Percentiles rank a stretch among this genome's conserved stretches.
Conservation (phyloP, 2,329 filamentous ascomycete genomes). For the Aureobasidium sp. region DNA sequence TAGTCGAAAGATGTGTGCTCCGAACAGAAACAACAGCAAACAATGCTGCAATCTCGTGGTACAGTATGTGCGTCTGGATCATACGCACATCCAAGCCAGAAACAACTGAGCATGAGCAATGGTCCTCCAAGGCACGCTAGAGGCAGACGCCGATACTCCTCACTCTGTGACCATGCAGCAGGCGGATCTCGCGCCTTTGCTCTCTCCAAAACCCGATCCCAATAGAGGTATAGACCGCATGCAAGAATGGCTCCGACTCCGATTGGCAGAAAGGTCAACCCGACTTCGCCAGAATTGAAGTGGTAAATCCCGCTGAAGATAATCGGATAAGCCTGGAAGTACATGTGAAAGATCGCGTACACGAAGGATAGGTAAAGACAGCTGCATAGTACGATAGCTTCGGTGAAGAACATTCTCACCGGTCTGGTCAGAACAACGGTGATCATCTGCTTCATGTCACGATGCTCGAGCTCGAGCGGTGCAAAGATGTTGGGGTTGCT, state of each 20-base stretch:
- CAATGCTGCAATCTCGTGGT: not conserved
- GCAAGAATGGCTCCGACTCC: conserved; percentile 54
- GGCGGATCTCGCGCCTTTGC: conserved; percentile 36
- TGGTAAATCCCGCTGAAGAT: conserved; percentile 58
- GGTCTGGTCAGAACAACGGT: conserved; percentile 64
- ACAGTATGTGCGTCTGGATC: not conserved
- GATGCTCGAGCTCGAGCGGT: conserved; percentile 55
- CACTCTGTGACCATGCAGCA: conserved; percentile 51
- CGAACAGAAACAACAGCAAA: not conserved
- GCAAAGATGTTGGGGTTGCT: conserved; percentile 48
- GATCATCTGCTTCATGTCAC: conserved; percentile 51
- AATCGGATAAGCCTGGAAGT: conserved; percentile 62
- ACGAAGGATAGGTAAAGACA: conserved; percentile 59
- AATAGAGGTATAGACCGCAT: conserved; percentile 54
- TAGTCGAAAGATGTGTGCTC: not conserved
- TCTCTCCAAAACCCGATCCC: conserved; percentile 52
- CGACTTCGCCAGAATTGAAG: conserved; percentile 55
- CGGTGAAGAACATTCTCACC: conserved; percentile 62
- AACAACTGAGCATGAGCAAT: conserved; percentile 34
- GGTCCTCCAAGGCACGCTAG: conserved; percentile 64
- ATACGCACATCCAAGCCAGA: not conserved
- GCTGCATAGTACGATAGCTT: conserved; percentile 64
- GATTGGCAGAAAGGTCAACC: conserved; percentile 62
- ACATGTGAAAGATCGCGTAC: conserved; percentile 64
- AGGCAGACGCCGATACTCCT: conserved; percentile 62